A percentile compares a stretch with the other conserved stretches of the same genome.
Evolutionary conservation across 2,329 filamentous ascomycete genomes (phyloP).

Genomic region (Penicillium paneum): DNA sequence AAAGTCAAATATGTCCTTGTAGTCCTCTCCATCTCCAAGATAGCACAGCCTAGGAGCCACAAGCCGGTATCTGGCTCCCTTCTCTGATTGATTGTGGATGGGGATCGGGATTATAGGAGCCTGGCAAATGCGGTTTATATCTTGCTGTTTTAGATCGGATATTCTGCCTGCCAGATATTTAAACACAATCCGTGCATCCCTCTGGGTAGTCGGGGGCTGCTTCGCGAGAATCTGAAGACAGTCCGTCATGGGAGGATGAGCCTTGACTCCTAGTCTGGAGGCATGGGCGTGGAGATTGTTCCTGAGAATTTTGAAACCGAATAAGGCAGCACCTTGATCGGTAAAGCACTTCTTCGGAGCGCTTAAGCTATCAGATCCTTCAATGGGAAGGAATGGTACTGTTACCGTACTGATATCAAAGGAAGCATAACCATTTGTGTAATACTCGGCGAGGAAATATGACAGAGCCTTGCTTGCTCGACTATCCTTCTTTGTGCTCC

Average conservation of each 20-base stretch:
- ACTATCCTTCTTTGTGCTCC: conserved; percentile 50
- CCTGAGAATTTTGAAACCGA: conserved; percentile 77
- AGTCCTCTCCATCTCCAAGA: conserved; percentile 68
- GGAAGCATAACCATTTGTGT: conserved; percentile 68
- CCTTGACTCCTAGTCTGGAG: conserved; percentile 78
- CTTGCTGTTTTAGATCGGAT: conserved; percentile 65
- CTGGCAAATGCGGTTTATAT: conserved; percentile 59
- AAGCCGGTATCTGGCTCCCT: conserved; percentile 48
- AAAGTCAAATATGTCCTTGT: conserved; percentile 92
- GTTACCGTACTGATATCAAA: conserved; percentile 58
- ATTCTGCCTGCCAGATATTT: conserved; percentile 77
- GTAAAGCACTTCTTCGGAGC: conserved; percentile 76
- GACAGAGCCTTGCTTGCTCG: conserved; percentile 68
- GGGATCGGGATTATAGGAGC: conserved; percentile 70
- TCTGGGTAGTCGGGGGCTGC: conserved; percentile 65
- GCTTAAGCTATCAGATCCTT: conserved; percentile 64
- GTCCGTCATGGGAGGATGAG: conserved; percentile 72
- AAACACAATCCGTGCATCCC: conserved; percentile 70
- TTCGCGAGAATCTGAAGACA: conserved; percentile 72
- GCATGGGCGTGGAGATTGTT: conserved; percentile 77
- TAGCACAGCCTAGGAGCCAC: conserved; percentile 74
- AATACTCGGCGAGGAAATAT: conserved; percentile 80
- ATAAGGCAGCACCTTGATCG: conserved; percentile 69
- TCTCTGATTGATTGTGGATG: conserved; percentile 37
- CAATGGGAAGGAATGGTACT: conserved; percentile 68